These are phyloP conservation scores for Lyophyllum shimeji DNA, from an alignment of 768 basidiomycete species.

Conservation along the genomic window DNA sequence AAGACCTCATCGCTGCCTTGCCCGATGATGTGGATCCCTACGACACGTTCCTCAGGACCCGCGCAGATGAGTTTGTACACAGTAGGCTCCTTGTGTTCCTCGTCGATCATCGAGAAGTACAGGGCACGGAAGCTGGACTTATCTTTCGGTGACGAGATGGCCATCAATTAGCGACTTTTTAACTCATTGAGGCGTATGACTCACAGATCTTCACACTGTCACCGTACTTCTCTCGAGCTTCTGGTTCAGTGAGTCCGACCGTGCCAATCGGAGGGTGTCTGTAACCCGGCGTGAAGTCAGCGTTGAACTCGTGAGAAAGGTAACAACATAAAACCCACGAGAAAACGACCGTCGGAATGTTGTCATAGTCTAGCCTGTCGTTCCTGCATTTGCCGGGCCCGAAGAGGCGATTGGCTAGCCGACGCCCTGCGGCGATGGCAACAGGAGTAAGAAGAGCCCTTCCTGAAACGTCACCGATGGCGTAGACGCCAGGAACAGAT, in stretches of 20 bases:
- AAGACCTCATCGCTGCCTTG: conserved; percentile 89
- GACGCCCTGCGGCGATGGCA: conserved; percentile 92
- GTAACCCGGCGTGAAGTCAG: neutral
- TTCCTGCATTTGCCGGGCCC: conserved; percentile 84
- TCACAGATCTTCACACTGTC: conserved; percentile 88
- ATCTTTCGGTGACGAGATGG: conserved; percentile 43
- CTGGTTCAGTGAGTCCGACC: conserved; percentile 90
- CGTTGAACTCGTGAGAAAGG: neutral
- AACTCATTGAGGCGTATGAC: conserved; percentile 25
- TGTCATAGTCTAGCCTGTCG: conserved; percentile 84
- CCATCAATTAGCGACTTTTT: neutral
- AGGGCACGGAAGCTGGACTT: conserved; percentile 79
- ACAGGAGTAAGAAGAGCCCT: conserved; percentile 95
- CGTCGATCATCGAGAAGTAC: conserved; percentile 90
- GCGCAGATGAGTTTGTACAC: conserved; percentile 88
- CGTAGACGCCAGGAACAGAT: conserved; percentile 63
- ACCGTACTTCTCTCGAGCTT: conserved; percentile 88
- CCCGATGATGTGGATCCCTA: conserved; percentile 95
- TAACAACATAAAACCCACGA: conserved; percentile 61
- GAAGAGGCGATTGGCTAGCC: conserved; percentile 87
- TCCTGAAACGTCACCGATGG: conserved; percentile 92
- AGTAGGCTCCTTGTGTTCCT: conserved; percentile 92
- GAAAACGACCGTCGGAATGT: conserved; percentile 96
- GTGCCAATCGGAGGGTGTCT: conserved; percentile 96
- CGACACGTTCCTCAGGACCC: conserved; percentile 90